These are phyloP conservation scores for Lactarius sanguifluus DNA, from an alignment of 768 basidiomycete genomes.

Conservation along the genomic window DNA sequence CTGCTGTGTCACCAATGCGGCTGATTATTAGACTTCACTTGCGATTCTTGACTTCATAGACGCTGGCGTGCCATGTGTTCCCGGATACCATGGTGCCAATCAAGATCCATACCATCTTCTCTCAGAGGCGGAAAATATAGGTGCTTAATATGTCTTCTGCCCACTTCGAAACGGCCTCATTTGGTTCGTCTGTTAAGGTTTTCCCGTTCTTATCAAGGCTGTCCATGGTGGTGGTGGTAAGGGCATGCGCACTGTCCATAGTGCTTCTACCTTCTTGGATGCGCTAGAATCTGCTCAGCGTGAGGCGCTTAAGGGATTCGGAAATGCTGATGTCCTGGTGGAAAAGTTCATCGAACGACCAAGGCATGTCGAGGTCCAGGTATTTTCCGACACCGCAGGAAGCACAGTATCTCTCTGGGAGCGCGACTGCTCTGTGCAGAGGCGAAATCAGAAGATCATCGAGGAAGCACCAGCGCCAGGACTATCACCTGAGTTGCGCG, in stretches of 20 bases:
- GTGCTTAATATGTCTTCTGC: constrained; percentile 36
- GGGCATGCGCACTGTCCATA: constrained; percentile 84
- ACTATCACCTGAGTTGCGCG: constrained; percentile 71
- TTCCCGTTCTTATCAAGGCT: constrained; percentile 95
- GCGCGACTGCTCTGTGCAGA: constrained; percentile 88
- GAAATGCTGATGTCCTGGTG: constrained; percentile 81
- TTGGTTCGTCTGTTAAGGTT: constrained; percentile 46
- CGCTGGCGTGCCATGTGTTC: constrained; percentile 90
- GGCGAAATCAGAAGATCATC: constrained; percentile 94
- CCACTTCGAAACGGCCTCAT: neutral
- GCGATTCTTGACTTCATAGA: constrained; percentile 40
- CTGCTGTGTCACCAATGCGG: neutral
- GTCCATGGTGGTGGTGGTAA: constrained; percentile 95
- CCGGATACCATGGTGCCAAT: constrained; percentile 86
- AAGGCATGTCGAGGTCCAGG: constrained; percentile 91
- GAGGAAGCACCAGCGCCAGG: constrained; percentile 96
- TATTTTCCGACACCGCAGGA: constrained; percentile 84
- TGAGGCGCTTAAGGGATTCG: constrained; percentile 85
- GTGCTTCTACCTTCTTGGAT: constrained; percentile 69
- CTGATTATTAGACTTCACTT: constrained; percentile 9
- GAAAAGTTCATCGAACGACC: constrained; percentile 89
- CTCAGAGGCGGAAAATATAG: constrained; percentile 68
- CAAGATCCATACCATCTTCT: constrained; percentile 75
- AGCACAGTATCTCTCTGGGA: constrained; percentile 93
- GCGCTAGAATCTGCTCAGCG: constrained; percentile 85